Base-by-base conservation (phyloP, 2,329 filamentous ascomycete species). In the Alternaria longipes region DNA sequence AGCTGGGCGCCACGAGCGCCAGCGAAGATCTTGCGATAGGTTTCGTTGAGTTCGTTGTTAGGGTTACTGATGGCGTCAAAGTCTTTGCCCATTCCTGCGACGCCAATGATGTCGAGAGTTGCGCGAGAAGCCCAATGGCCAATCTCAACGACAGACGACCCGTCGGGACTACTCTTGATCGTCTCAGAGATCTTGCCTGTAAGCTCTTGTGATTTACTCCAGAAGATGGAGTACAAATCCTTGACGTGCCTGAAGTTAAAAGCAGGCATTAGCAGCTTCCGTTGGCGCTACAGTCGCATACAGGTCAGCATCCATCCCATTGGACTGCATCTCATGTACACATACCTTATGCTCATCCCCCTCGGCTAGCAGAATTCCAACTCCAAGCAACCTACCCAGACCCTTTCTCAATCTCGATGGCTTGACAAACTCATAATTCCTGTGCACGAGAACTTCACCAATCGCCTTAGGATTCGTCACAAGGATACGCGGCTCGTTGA, bases 261-360 rank as follows among this genome's bases (percentile, higher is more conserved):
- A 1, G 83, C 83, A 1, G 83, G 83, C 78, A 82, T 81, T 8
- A 85, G 71, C 14, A 79, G 74, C 65, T 81, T 83, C 38, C 83
- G 71, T 67, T 85, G 83, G n/a, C 77, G 74, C 77, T 80, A 38
- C 9, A 18, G 12, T 50, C 20, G 1, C 14, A 14, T 1, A 6
- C 1, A 16, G 18, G 47, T 73, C 30, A 71, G 65, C 12, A 12
- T 53, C 22, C n/a, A 38, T 47, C 7, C 8, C 22, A 16, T 16
- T 42, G 0, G 6, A 24, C 8, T 11, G 34, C 34, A 5, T 32
- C 22, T 26, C 32, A 53, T 4, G 16, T 32, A 41, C 51, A 41
- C 67, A 36, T 70, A 87, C 82, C 81, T 91, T 95, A 78, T 97
- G 94, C 71, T 94, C 91, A 12, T 96, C 91, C n/a, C 94, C 94